Conservation (phyloP, 495 filamentous ascomycete species). For the Hypoxylon trugodes region DNA sequence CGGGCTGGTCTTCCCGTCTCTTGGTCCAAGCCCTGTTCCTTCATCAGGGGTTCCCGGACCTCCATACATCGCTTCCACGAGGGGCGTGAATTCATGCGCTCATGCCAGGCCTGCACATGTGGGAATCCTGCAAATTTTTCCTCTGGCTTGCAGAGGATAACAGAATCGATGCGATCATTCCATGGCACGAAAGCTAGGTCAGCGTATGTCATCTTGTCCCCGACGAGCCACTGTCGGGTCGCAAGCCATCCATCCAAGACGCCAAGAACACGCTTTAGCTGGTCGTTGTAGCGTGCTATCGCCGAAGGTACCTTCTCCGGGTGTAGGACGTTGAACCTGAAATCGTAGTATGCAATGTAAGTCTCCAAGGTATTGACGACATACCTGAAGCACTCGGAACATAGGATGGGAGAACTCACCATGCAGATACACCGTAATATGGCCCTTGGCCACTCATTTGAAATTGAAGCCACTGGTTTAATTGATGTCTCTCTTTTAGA, state of each 20-base stretch:
- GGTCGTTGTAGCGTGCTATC: neutral
- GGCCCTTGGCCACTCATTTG: neutral
- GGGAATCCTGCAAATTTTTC: too few species aligned
- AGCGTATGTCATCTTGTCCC: neutral
- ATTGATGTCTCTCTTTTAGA: neutral
- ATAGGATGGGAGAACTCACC: neutral
- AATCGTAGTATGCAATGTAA: too few species aligned
- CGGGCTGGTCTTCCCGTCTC: neutral
- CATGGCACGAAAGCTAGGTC: too few species aligned
- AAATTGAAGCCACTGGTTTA: neutral
- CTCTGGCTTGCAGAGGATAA: too few species aligned
- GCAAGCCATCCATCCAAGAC: neutral
- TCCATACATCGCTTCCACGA: slow-evolving; percentile 8
- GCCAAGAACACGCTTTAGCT: neutral
- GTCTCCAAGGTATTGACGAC: neutral
- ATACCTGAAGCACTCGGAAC: too few species aligned
- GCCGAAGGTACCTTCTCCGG: neutral
- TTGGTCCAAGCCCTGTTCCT: neutral
- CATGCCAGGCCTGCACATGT: too few species aligned
- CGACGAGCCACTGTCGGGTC: neutral
- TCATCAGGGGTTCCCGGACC: neutral
- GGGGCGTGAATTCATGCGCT: neutral
- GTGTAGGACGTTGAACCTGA: neutral
- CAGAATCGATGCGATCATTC: too few species aligned
- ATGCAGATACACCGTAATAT: neutral